Evolutionary conservation across 345 rosid genomes (phyloP).

Genomic region (Aquilaria yunnanensis): DNA sequence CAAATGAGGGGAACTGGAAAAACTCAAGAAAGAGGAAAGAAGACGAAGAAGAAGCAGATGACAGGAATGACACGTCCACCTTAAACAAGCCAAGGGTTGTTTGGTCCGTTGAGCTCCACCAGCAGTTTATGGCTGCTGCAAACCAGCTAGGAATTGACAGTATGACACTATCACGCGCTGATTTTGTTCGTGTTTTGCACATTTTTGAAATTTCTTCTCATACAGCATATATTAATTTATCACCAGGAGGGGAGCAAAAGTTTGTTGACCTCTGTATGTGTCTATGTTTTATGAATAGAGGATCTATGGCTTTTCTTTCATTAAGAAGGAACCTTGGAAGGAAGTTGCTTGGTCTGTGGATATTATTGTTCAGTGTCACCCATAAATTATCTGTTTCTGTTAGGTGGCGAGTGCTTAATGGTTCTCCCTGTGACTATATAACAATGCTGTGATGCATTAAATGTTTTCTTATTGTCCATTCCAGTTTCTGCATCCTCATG

Average conservation of each 20-base stretch:
- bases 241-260: too few species aligned
- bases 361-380: too few species aligned
- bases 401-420: too few species aligned
- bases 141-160: conserved; percentile 87
- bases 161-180: conserved; percentile 27
- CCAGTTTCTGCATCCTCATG: too few species aligned
- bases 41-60: conserved; percentile 56
- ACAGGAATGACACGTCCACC: conserved; percentile 73
- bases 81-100: conserved; percentile 77
- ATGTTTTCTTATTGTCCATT: too few species aligned
- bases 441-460: too few species aligned
- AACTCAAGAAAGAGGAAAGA: conserved; percentile 50
- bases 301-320: neutral
- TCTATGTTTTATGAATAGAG: neutral
- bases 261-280: too few species aligned
- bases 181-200: conserved; percentile 2
- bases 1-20: conserved; percentile 48
- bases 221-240: neutral
- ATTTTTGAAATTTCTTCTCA: neutral
- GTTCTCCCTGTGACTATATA: too few species aligned
- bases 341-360: too few species aligned
- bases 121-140: conserved; percentile 79
- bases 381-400: too few species aligned
- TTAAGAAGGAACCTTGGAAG: too few species aligned
- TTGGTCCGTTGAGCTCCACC: conserved; percentile 89